Evolutionary conservation across 108 stramenopile species (phyloP), one percentile per base, ranked within the genome.

Genomic region (Asterionellopsis glacialis): DNA sequence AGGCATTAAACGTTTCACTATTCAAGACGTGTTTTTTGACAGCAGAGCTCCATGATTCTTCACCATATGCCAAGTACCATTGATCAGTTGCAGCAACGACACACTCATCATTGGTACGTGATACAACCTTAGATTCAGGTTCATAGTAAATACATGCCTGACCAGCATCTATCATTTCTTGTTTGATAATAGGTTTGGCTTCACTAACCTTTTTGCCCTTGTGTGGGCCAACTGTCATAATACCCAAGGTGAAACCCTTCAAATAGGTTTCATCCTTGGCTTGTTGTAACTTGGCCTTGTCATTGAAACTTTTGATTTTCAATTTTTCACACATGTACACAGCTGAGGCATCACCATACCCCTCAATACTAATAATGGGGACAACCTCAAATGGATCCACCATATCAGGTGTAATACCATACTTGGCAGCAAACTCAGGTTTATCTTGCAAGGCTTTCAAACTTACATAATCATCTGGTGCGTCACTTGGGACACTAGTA

Each of bases 1-100:
- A 99, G 11, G 96, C 93, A 47, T 94, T 74, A 74, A 99, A 99
- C 21, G 56, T 81, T 10, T 87, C 87, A 11, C 64, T 63, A 65
- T 95, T 75, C 62, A 91, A 61, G 40, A 99, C 93, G 62, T 97
- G 95, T 28, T 77, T 73, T 65, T 74, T 70, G 33, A 99, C 97
- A 23, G 75, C 80, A 21, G 68, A 64, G 12, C 76, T 73, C 94
- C 94, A 95, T 0, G 76, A 81, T 69, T 96, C 92, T 72, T 97
- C 98, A 27, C 96, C 98, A 60, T 98, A 98, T 22, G 93, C 87
- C 57, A 99, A 83, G 64, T 98, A 99, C 98, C 98, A 99, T 80
- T 99, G 98, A 84, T 99, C 97, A 16, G 96, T 96, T 2, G 93
- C 83, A 13, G 98, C 98, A 42, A 99, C 98, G 22, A 97, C 91